These are phyloP conservation scores for Somion occarium DNA, from an alignment of 1,284 basidiomycete genomes.

Conservation along the genomic window DNA sequence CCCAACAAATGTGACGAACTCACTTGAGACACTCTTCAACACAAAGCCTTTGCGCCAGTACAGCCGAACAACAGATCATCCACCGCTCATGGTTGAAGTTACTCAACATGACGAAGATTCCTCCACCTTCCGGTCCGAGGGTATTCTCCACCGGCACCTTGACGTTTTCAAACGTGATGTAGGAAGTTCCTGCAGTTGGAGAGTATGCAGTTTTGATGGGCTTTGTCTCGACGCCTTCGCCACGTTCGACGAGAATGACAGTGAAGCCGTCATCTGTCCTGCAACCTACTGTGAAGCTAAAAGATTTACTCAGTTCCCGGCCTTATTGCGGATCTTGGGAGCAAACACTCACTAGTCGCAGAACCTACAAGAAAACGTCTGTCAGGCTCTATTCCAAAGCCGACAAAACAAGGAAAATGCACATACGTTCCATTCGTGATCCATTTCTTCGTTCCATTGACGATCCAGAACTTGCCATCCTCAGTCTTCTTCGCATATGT, in stretches of 20 bases:
- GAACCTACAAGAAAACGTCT: slow-evolving; percentile 18
- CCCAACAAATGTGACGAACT: slow-evolving; percentile 11
- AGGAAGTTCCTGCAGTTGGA: slow-evolving; percentile 76
- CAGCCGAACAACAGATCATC: slow-evolving; percentile 68
- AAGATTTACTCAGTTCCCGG: background rate
- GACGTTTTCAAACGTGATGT: slow-evolving; percentile 86
- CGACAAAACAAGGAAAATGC: background rate
- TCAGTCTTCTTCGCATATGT: slow-evolving; percentile 79
- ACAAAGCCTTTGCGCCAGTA: slow-evolving; percentile 48
- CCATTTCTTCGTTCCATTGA: slow-evolving; percentile 84
- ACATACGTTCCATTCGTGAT: slow-evolving; percentile 75
- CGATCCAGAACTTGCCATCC: slow-evolving; percentile 82
- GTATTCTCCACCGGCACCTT: slow-evolving; percentile 83
- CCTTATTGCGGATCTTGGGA: too few species aligned
- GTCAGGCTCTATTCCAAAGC: background rate
- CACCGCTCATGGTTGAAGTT: slow-evolving; percentile 74
- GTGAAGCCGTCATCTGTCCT: slow-evolving; percentile 73
- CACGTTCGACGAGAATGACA: slow-evolving; percentile 76
- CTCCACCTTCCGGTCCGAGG: slow-evolving; percentile 80
- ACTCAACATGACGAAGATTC: slow-evolving; percentile 75
- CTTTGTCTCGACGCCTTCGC: slow-evolving; percentile 79
- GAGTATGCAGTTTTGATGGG: slow-evolving; percentile 85
- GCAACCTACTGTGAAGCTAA: slow-evolving; percentile 59
- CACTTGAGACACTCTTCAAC: slow-evolving; percentile 72
- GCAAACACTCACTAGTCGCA: slow-evolving; percentile 26